Conservation (phyloP, 768 basidiomycete genomes). For the Hygrocybe punicea region DNA sequence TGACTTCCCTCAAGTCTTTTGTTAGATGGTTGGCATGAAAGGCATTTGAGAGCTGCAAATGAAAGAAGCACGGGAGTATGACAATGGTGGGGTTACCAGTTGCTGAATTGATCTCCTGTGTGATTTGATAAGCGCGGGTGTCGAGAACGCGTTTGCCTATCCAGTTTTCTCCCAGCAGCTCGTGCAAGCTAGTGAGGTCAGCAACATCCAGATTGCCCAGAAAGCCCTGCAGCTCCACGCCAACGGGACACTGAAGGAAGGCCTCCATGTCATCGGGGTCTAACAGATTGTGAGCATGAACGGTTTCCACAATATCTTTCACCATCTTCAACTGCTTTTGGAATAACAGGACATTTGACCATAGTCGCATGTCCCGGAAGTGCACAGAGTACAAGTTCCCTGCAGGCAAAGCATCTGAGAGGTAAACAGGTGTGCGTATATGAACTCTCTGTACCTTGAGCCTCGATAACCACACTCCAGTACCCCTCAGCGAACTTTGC, state of each 20-base stretch:
- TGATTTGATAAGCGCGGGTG: conserved; percentile 15
- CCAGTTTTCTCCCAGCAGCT: conserved; percentile 22
- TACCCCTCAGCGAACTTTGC: too few relatives aligned
- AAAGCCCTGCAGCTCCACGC: background rate
- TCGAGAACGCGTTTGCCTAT: conserved; percentile 21
- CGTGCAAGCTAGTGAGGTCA: conserved; percentile 15
- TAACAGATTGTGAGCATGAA: background rate
- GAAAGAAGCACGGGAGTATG: conserved; percentile 8
- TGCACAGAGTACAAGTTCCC: background rate
- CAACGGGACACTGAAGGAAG: background rate
- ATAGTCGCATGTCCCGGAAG: background rate
- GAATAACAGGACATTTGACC: background rate
- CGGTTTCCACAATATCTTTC: background rate
- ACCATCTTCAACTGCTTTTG: background rate
- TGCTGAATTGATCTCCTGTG: conserved; percentile 9
- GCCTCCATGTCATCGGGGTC: background rate
- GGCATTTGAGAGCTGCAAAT: conserved; percentile 11
- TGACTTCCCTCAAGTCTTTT: background rate
- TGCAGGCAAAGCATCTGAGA: background rate
- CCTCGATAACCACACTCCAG: too few relatives aligned
- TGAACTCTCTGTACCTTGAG: too few relatives aligned
- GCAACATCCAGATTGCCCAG: background rate
- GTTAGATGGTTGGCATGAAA: background rate
- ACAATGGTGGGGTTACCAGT: background rate
- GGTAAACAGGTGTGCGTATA: too few relatives aligned